Base-by-base conservation (phyloP, 208 protist genomes). In the Acanthamoeba royreba region DNA sequence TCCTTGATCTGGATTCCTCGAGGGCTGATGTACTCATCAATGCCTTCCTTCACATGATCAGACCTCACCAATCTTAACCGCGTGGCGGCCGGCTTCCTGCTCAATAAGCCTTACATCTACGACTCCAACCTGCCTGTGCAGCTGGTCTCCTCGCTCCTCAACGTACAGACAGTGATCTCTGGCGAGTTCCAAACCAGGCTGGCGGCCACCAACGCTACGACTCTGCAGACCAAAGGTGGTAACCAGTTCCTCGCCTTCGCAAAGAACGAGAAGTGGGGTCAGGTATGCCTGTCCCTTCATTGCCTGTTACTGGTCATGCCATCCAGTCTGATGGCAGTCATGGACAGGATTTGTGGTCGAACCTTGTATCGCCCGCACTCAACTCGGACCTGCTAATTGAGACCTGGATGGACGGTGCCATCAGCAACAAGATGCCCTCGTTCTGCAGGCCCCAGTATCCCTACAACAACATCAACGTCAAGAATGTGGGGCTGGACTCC, bases 261-360 rank as follows among this genome's bases (percentile, higher is more conserved):
- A 19, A 96, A 96, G 63, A 96, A 96, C 25, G n/a, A 35, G 17
- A 43, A 94, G 42, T 96, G 95, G 95, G 35, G 92, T 55, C 87
- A 92, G 69, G 69, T 81, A 47, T 19, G n/a, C n/a, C n/a, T n/a
- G n/a, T n/a, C n/a, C n/a, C n/a, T n/a, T n/a, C n/a, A n/a, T n/a
- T n/a, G n/a, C n/a, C n/a, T n/a, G n/a, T n/a, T n/a, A n/a, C n/a
- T n/a, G n/a, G n/a, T n/a, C n/a, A n/a, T n/a, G n/a, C n/a, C n/a
- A n/a, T n/a, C n/a, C n/a, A n/a, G n/a, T n/a, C n/a, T n/a, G n/a
- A n/a, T n/a, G n/a, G n/a, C n/a, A n/a, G n/a, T n/a, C n/a, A n/a
- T n/a, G n/a, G n/a, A n/a, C n/a, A 88, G 33, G 94, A 95, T 31
- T 43, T 96, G 42, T 96, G 88, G 43, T 83, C 92, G 55, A 49